phyloP scores from a whole-genome alignment of 2,329 filamentous ascomycete species.

The Zasmidium cellare region DNA sequence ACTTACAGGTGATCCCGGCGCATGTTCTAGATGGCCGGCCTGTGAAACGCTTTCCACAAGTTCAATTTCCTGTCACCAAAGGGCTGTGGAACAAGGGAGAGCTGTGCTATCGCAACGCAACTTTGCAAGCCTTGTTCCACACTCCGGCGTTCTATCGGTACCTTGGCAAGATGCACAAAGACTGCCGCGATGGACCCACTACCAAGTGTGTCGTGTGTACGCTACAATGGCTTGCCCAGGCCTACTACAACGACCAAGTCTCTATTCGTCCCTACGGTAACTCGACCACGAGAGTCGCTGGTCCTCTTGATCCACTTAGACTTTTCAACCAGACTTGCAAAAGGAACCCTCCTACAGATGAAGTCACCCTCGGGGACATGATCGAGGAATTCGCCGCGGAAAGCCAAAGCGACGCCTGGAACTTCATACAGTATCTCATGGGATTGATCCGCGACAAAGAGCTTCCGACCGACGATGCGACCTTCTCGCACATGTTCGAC shows the following conservation, averaged over 20 bases:
- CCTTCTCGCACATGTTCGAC: constrained; percentile 8
- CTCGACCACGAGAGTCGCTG: too few relatives aligned
- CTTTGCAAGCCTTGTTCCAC: constrained; percentile 13
- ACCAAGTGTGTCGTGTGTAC: constrained; percentile 10
- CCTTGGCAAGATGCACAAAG: constrained; percentile 11
- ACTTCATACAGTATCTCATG: constrained; percentile 11
- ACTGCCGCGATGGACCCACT: constrained; percentile 3
- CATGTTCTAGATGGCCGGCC: background rate
- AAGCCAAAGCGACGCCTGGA: constrained; percentile 5
- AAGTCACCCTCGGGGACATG: background rate
- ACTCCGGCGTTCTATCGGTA: constrained; percentile 13
- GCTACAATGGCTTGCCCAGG: constrained; percentile 6
- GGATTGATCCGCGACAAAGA: background rate
- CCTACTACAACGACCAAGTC: constrained; percentile 1
- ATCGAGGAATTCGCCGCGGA: background rate
- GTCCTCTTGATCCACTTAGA: background rate
- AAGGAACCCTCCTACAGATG: background rate
- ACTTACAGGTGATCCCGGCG: background rate
- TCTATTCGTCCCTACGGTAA: too few relatives aligned
- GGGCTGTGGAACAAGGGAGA: constrained; percentile 14
- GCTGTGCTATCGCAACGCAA: constrained; percentile 14
- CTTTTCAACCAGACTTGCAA: background rate
- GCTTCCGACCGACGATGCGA: background rate
- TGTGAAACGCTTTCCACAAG: constrained; percentile 3
- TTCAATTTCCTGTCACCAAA: constrained; percentile 4